Evolutionary conservation across 108 stramenopile genomes (phyloP).

Genomic region (Hondaea fermentalgiana): DNA sequence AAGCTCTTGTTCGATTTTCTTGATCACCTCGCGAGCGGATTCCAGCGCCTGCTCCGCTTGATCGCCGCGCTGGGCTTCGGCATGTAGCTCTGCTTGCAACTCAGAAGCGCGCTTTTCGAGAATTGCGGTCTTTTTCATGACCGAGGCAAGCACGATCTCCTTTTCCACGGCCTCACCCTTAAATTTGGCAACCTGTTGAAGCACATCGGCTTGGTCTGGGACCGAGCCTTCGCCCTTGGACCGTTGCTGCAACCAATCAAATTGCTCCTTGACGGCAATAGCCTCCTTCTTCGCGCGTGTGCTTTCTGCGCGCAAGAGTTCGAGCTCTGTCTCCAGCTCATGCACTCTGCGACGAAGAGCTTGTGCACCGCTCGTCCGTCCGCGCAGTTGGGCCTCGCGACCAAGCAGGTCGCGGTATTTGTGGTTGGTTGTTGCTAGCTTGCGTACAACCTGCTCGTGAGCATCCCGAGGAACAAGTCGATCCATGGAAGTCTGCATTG

Average conservation of each 20-base stretch:
- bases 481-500: slow-evolving; percentile 32
- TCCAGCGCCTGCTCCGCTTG: slow-evolving; percentile 17
- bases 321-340: slow-evolving; percentile 8
- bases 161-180: slow-evolving; percentile 26
- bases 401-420: slow-evolving; percentile 23
- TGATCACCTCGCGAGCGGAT: not conserved
- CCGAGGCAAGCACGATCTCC: slow-evolving; percentile 16
- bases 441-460: slow-evolving; percentile 19
- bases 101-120: slow-evolving; percentile 18
- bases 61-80: not conserved
- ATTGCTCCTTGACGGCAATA: not conserved
- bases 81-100: not conserved
- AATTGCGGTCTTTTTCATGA: not conserved
- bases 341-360: not conserved
- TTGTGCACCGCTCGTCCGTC: slow-evolving; percentile 16
- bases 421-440: not conserved
- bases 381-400: slow-evolving; percentile 24
- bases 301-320: not conserved
- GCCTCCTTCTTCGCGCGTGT: not conserved
- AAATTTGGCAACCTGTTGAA: slow-evolving; percentile 20
- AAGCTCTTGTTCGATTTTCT: slow-evolving; percentile 26
- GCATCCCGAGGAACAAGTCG: slow-evolving; percentile 23
- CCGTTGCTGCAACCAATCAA: slow-evolving; percentile 19
- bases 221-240: not conserved
- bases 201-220: not conserved